These are phyloP conservation scores for Pseudocercospora cruenta DNA, from an alignment of 2,329 filamentous ascomycete species.

Conservation along the genomic window DNA sequence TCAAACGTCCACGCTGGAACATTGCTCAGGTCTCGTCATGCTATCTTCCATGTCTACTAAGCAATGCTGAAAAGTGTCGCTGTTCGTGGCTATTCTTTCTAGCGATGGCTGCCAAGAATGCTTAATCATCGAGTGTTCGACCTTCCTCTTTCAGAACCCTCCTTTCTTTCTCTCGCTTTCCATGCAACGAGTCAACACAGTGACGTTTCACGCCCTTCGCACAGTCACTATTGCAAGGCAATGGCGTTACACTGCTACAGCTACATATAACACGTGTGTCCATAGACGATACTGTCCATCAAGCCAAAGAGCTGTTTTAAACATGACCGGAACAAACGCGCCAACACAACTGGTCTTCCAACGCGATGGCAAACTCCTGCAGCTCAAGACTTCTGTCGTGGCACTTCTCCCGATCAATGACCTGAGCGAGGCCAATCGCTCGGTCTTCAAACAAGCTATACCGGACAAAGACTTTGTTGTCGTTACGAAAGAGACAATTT, in stretches of 20 bases:
- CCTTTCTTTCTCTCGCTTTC: background rate
- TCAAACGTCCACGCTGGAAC: too few relatives aligned
- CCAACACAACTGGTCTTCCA: constrained; percentile 2
- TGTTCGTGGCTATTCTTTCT: too few relatives aligned
- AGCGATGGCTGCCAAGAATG: background rate
- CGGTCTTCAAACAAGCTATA: background rate
- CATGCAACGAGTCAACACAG: background rate
- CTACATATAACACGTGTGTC: background rate
- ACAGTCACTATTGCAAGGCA: background rate
- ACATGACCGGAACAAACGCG: constrained; percentile 1
- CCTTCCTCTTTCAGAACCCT: background rate
- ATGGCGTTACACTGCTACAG: background rate
- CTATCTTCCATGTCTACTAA: too few relatives aligned
- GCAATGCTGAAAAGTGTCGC: too few relatives aligned
- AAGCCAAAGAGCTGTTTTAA: background rate
- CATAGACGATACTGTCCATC: background rate
- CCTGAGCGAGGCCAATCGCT: background rate
- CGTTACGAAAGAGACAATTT: constrained; percentile 66
- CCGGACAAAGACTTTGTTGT: constrained; percentile 12
- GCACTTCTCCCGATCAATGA: background rate
- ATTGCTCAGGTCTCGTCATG: too few relatives aligned
- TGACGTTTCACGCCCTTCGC: background rate
- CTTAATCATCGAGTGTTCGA: background rate
- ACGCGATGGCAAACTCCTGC: background rate
- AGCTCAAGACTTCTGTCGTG: constrained; percentile 1